Evolutionary conservation across 2,329 filamentous ascomycete species (phyloP).

Genomic region (Fusarium vanettenii): DNA sequence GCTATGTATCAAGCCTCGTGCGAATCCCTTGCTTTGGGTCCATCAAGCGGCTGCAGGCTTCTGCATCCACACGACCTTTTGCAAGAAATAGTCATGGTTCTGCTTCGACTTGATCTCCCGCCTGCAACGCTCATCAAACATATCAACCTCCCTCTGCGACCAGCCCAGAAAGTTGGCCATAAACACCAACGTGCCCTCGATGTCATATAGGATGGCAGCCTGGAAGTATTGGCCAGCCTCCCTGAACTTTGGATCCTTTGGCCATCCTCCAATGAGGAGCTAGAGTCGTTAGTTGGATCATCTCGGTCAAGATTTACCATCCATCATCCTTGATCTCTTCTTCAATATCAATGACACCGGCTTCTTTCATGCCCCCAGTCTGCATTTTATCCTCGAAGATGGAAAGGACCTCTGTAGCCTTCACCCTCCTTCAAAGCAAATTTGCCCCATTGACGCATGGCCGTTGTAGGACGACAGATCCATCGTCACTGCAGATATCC

Average conservation of each 20-base stretch:
- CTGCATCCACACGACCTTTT: constrained; percentile 6
- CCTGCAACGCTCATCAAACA: not conserved
- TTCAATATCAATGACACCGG: not conserved
- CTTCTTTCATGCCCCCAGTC: not conserved
- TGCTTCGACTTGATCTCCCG: constrained; percentile 3
- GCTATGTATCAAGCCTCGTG: too few relatives aligned
- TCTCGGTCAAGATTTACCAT: accelerated
- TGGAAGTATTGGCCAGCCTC: constrained; percentile 17
- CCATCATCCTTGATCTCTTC: not conserved
- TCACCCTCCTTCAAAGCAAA: constrained; percentile 10
- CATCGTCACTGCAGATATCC: not conserved
- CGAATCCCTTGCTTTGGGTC: too few relatives aligned
- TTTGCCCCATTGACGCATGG: constrained; percentile 17
- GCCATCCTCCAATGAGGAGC: constrained; percentile 12
- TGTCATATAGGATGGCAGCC: constrained; percentile 7
- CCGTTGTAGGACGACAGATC: constrained; percentile 1
- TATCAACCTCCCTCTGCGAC: not conserved
- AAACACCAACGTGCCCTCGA: constrained; percentile 3
- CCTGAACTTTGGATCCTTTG: not conserved
- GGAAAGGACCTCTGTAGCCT: constrained; percentile 4
- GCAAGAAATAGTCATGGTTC: not conserved
- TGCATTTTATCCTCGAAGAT: constrained; percentile 1
- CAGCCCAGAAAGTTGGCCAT: constrained; percentile 3
- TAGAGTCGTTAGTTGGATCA: accelerated
- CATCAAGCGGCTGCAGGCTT: not conserved